Base-by-base conservation (phyloP, 2,329 filamentous ascomycete genomes). In the Coniella vitis region DNA sequence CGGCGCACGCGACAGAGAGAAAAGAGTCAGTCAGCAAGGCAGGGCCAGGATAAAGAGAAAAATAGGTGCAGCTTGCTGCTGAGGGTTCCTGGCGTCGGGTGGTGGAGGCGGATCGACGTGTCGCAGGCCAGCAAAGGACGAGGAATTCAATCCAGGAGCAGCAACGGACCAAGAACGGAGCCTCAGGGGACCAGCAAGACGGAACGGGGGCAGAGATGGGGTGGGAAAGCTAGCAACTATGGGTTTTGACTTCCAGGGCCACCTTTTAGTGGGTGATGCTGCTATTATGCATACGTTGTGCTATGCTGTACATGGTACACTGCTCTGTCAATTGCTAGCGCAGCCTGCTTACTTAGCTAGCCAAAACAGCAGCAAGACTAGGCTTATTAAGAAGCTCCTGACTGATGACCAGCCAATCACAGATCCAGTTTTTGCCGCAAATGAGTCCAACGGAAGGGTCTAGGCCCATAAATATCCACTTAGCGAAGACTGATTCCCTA, bases 41-140 rank as follows among this genome's bases (percentile, higher is more conserved):
- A 41, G 40, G 29, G 17, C 32, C 40, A 12, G 17, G 17, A 29
- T 32, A 7, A 14, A 42, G 19, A 42, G 20, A 25, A 42, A 32
- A 41, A 25, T 19, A 39, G 38, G 38, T 39, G 38, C 38, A 39
- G 38, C 21, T 39, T 39, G 38, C n/a, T n/a, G 38, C 22, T 32
- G 40, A 42, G 29, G 40, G 40, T 42, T 42, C 22, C 40, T 42
- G 40, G 29, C 40, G 40, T 32, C 25, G 25, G 25, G 5, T 34
- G 40, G 40, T 42, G 40, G 40, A 42, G 29, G 40, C 40, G 29
- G 40, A 42, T 32, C 40, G 40, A 42, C 40, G 40, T 42, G 40
- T 42, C 40, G 40, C 40, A 42, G 40, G 10, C 38, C n/a, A 13
- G 34, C 34, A 22, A 42, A 32, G 40, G 25, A 42, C 16, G 22